Percentiles rank a stretch among this genome's conserved stretches.
Evolutionary conservation across 768 basidiomycete species (phyloP).

Genomic region (Agrocybe pediades): DNA sequence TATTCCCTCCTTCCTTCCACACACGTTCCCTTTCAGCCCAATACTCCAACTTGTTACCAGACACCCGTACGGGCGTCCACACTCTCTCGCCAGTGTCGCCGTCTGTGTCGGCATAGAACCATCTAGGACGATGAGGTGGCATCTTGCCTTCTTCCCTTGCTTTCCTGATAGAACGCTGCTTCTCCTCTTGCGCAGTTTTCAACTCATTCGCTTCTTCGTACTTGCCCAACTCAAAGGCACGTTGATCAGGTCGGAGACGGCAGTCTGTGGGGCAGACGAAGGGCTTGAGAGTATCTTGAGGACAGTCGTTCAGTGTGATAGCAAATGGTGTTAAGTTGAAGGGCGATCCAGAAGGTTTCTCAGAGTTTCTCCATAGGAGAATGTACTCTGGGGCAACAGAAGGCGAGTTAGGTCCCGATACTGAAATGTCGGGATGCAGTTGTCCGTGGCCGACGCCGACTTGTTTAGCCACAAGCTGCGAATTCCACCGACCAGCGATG

Average conservation of each 20-base stretch:
- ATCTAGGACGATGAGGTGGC: conserved; percentile 78
- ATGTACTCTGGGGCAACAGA: conserved; percentile 68
- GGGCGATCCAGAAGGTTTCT: conserved; percentile 73
- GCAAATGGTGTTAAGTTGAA: conserved; percentile 97
- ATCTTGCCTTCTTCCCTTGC: conserved; percentile 74
- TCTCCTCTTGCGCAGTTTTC: conserved; percentile 82
- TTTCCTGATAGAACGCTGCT: conserved; percentile 72
- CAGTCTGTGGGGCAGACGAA: conserved; percentile 91
- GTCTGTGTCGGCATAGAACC: conserved; percentile 85
- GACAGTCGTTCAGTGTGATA: conserved; percentile 89
- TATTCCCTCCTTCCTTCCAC: conserved; percentile 43
- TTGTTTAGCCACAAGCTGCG: conserved; percentile 85
- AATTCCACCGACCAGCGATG: conserved; percentile 95
- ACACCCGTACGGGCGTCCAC: conserved; percentile 70
- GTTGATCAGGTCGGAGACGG: conserved; percentile 87
- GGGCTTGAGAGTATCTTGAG: conserved; percentile 63
- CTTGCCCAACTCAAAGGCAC: conserved; percentile 89
- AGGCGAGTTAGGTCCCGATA: conserved; percentile 46
- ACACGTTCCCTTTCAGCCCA: conserved; percentile 79
- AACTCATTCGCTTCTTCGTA: conserved; percentile 83
- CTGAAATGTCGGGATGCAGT: conserved; percentile 71
- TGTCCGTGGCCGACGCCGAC: conserved; percentile 54
- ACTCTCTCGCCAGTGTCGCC: conserved; percentile 88
- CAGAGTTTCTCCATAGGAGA: conserved; percentile 91
- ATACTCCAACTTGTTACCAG: conserved; percentile 64